Base-by-base conservation (phyloP, 805 yeast species). In the Cyberlindnera xishuangbannaensis region DNA sequence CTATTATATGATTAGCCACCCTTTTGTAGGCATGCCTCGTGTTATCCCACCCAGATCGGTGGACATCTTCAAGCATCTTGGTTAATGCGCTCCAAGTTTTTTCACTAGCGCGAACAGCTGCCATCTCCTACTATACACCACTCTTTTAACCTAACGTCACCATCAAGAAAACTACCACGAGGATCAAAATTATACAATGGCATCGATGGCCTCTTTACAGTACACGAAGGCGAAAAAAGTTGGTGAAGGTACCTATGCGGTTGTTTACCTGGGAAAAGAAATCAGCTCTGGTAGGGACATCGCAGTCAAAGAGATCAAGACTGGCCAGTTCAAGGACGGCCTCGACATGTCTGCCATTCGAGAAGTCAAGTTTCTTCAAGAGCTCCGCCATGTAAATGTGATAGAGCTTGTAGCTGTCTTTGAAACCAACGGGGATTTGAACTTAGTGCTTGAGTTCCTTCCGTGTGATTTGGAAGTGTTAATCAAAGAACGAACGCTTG, bases 211-310 rank as follows among this genome's bases (percentile, higher is more conserved):
- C 14, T 4, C 27, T 12, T n/a, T 12, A 17, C 21, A 14, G 30
- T 38, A 38, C 21, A 30, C 35, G 4, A 36, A 35, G 39, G 95
- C 87, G 36, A 77, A 73, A 45, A 88, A 87, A 54, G 97, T 92
- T 18, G 99, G 99, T 53, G 99, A 92, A 62, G 99, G 99, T 60
- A 92, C 99, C 0, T 92, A 90, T 64, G 99, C 99, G 29, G 95
- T 88, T 36, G 99, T 92, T 6, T 86, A 79, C 50, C 67, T 88
- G 12, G 97, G 97, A 2, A 75, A 69, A 25, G 82, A 82, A 52
- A 45, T 65, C 10, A 65, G 61, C 30, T 69, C 75, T 18, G 61
- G 56, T 6, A 59, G 88, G 34, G 66, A 69, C 32, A 80, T 92
- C 21, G 99, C 99, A 44, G 80, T 94, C 40, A 92, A 92, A 54